Conservation (phyloP, 257 asterid genomes). For the Henckelia pumila region DNA sequence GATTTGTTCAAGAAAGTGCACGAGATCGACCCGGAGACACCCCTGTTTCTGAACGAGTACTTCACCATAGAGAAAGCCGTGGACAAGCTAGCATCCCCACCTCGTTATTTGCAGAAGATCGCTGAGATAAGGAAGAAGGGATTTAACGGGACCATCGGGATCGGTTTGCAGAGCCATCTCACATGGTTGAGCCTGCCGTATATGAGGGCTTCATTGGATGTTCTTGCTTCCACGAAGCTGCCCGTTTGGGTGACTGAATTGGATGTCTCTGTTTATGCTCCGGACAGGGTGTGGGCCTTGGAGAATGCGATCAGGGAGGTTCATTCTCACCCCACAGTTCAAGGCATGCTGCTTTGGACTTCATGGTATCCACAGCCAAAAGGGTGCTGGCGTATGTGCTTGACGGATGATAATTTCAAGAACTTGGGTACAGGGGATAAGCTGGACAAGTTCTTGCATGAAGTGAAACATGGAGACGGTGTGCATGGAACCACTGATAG, state of each 20-base stretch:
- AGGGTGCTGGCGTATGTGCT: constrained; percentile 36
- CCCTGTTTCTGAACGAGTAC: constrained; percentile 37
- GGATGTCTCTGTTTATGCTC: constrained; percentile 12
- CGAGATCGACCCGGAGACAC: constrained; percentile 22
- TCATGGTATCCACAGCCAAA: constrained; percentile 16
- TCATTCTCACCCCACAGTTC: constrained; percentile 30
- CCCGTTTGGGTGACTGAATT: constrained; percentile 41
- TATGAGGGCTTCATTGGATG: constrained; percentile 32
- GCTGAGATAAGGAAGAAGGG: constrained; percentile 15
- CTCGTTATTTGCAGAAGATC: constrained; percentile 31
- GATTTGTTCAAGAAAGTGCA: constrained; percentile 24
- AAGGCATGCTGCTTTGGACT: constrained; percentile 35
- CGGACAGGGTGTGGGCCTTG: constrained; percentile 13
- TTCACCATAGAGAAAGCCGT: constrained; percentile 26
- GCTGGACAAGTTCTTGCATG: constrained; percentile 29
- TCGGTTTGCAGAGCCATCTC: constrained; percentile 37
- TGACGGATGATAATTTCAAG: constrained; percentile 32
- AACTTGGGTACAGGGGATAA: constrained; percentile 38
- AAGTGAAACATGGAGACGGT: constrained; percentile 23
- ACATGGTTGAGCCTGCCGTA: constrained; percentile 22
- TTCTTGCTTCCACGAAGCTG: constrained; percentile 22
- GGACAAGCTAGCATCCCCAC: constrained; percentile 20
- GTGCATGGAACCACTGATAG: constrained; percentile 23
- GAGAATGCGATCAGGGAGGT: constrained; percentile 26
- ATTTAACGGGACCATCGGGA: constrained; percentile 24